These are phyloP conservation scores for Aphanocladium album DNA, from an alignment of 2,329 filamentous ascomycete species.

Conservation along the genomic window DNA sequence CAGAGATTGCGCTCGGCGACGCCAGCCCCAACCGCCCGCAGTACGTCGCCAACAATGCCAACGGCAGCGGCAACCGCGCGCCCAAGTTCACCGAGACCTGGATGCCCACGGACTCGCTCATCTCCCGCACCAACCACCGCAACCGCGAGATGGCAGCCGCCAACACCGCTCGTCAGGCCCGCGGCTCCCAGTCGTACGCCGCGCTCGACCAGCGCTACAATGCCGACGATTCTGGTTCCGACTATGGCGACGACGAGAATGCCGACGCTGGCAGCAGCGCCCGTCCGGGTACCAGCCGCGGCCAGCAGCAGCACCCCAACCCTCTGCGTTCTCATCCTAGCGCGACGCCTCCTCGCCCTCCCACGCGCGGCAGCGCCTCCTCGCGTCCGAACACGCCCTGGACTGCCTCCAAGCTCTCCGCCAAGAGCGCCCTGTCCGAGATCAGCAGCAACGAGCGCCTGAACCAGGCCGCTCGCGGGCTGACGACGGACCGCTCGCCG, in stretches of 20 bases:
- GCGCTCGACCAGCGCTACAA: constrained; percentile 42
- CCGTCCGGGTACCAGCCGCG: constrained; percentile 18
- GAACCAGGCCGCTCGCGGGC: constrained; percentile 40
- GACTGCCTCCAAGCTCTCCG: constrained; percentile 16
- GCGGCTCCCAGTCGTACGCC: constrained; percentile 38
- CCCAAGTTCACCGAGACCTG: constrained; percentile 51
- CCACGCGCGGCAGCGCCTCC: neutral
- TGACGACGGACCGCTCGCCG: constrained; percentile 26
- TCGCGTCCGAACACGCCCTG: constrained; percentile 7
- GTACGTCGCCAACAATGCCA: constrained; percentile 18
- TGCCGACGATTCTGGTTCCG: constrained; percentile 36
- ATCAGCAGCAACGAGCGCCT: constrained; percentile 40
- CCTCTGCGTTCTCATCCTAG: constrained; percentile 49
- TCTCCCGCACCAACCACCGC: constrained; percentile 50
- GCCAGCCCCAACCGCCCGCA: constrained; percentile 22
- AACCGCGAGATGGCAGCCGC: constrained; percentile 38
- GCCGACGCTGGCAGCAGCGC: constrained; percentile 15
- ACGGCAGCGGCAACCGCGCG: constrained; percentile 28
- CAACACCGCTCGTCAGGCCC: constrained; percentile 28
- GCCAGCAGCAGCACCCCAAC: constrained; percentile 38
- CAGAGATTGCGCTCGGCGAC: constrained; percentile 44
- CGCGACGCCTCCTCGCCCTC: neutral
- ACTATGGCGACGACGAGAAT: constrained; percentile 34
- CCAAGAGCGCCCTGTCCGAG: constrained; percentile 36
- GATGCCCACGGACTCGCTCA: constrained; percentile 49